These are phyloP conservation scores for Thraustochytrium sp. DNA, from an alignment of 352 stramenopile genomes.

Conservation along the genomic window DNA sequence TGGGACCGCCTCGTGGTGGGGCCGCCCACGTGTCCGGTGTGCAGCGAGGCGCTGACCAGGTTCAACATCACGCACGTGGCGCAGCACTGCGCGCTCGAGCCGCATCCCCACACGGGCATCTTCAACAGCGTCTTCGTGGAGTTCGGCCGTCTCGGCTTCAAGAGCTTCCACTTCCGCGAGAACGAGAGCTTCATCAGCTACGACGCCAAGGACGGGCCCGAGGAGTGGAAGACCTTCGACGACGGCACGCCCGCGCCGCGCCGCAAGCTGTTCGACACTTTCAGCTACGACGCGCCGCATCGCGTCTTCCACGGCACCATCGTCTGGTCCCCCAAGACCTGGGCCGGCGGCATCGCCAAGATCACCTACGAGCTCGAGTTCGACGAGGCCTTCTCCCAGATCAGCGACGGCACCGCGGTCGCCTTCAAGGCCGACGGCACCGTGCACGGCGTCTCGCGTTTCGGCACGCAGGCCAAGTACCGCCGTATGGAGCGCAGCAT, in stretches of 20 bases:
- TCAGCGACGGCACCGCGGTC: background rate
- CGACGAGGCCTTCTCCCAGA: background rate
- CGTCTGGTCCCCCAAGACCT: slow-evolving; percentile 2
- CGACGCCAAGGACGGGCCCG: background rate
- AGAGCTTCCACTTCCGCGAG: slow-evolving; percentile 5
- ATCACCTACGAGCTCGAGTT: slow-evolving; percentile 12
- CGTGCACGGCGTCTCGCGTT: background rate
- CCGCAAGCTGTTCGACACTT: background rate
- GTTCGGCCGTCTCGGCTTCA: slow-evolving; percentile 7
- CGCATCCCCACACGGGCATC: background rate
- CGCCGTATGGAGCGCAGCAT: background rate
- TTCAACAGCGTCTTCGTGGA: slow-evolving; percentile 18
- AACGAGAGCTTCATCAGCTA: slow-evolving; percentile 11
- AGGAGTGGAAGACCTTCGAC: slow-evolving; percentile 24
- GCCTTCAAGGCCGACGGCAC: background rate
- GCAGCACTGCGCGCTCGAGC: background rate
- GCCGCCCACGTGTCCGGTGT: background rate
- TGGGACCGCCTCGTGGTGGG: background rate
- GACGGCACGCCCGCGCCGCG: background rate
- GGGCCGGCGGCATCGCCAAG: slow-evolving; percentile 2
- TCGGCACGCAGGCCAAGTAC: background rate
- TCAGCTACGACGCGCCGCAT: background rate
- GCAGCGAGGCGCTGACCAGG: background rate
- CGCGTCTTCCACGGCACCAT: background rate
- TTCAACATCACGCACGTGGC: background rate